Evolutionary conservation across 805 yeast genomes (phyloP).

Genomic region (Schwanniomyces pseudopolymorphus): DNA sequence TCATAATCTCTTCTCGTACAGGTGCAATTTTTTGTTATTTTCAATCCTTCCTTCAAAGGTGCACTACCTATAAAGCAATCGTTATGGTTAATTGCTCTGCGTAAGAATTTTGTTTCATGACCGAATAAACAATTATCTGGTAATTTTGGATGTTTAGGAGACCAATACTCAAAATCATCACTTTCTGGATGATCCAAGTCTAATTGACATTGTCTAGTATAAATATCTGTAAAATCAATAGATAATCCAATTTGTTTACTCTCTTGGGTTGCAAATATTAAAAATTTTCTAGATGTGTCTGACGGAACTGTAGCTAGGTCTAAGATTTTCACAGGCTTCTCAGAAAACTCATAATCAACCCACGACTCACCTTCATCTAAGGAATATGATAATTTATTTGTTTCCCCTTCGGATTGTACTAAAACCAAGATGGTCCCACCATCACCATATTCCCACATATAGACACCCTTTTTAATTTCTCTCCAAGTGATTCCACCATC

Average conservation of each 20-base stretch:
- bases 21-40: conserved; percentile 63
- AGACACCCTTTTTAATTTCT: conserved; percentile 69
- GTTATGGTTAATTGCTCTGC: conserved; percentile 42
- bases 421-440: conserved; percentile 84
- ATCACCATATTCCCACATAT: conserved; percentile 96
- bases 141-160: conserved; percentile 36
- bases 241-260: conserved; percentile 41
- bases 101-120: conserved; percentile 40
- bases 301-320: conserved; percentile 90
- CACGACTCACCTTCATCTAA: conserved; percentile 80
- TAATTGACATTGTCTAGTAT: conserved; percentile 40
- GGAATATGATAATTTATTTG: conserved; percentile 64
- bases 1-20: conserved; percentile 85
- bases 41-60: conserved; percentile 55
- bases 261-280: conserved; percentile 56
- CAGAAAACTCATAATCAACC: conserved; percentile 63
- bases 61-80: conserved; percentile 74
- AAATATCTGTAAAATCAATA: conserved; percentile 37
- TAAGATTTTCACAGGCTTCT: conserved; percentile 51
- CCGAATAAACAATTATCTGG: conserved; percentile 44
- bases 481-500: conserved; percentile 93
- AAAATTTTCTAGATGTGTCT: conserved; percentile 80
- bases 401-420: conserved; percentile 56
- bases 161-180: conserved; percentile 45
- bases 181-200: conserved; percentile 40